Percentiles rank a stretch among this genome's conserved stretches.
Conservation (phyloP, 306 rosid species). For the Cucumis hystrix region DNA sequence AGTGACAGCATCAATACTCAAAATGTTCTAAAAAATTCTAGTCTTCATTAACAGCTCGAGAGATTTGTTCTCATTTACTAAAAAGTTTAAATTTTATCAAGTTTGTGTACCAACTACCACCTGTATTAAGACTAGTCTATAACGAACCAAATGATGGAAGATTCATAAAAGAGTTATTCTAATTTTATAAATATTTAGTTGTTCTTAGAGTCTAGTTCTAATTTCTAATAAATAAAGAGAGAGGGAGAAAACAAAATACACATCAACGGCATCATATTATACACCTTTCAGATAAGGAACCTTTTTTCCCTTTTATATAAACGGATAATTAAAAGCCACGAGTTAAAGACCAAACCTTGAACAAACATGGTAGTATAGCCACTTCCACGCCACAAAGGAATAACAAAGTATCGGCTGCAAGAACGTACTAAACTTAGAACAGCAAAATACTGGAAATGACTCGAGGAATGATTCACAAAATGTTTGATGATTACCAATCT, state of each 20-base stretch:
- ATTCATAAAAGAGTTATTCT: neutral
- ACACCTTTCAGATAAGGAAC: neutral
- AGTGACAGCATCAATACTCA: neutral
- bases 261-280: neutral
- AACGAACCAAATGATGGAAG: neutral
- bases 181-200: neutral
- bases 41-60: neutral
- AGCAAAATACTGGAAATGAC: neutral
- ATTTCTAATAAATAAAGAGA: neutral
- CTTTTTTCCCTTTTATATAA: neutral
- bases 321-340: constrained; percentile 1
- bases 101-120: neutral
- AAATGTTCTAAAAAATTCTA: neutral
- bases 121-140: neutral
- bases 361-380: constrained; percentile 81
- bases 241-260: neutral
- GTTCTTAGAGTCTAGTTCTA: neutral
- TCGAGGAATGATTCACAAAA: neutral
- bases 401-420: constrained; percentile 74
- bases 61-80: neutral
- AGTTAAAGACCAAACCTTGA: constrained; percentile 51
- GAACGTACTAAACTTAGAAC: constrained; percentile 8
- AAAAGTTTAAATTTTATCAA: neutral
- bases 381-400: constrained; percentile 86
- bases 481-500: constrained; percentile 43